These are phyloP conservation scores for Tuber magnatum DNA, from an alignment of 495 filamentous ascomycete genomes.

Conservation along the genomic window DNA sequence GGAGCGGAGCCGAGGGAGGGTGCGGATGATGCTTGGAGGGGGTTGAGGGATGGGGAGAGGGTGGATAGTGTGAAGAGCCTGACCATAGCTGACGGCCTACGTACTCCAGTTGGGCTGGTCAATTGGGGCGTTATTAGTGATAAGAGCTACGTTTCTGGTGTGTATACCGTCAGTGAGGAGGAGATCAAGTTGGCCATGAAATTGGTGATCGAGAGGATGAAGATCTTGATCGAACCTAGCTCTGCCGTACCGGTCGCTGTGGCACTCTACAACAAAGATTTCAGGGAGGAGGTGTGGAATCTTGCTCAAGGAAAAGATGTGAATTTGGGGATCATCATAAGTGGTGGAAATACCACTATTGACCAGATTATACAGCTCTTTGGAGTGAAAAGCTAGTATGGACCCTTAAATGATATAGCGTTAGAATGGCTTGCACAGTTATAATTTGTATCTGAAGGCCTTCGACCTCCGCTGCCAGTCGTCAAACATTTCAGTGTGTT, in stretches of 20 bases:
- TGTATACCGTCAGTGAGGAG: conserved; percentile 72
- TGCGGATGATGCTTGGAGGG: conserved; percentile 71
- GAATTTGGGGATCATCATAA: conserved; percentile 82
- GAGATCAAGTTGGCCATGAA: conserved; percentile 72
- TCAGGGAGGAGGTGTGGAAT: conserved; percentile 50
- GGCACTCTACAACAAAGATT: conserved; percentile 77
- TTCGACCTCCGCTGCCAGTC: neutral
- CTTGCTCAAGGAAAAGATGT: conserved; percentile 16
- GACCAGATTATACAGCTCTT: conserved; percentile 67
- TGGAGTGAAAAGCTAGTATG: conserved; percentile 27
- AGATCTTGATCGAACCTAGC: conserved; percentile 86
- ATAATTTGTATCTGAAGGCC: neutral
- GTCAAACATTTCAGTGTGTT: neutral
- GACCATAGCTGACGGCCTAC: conserved; percentile 84
- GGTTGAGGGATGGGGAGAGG: conserved; percentile 55
- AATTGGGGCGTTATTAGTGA: conserved; percentile 81
- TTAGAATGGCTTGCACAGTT: neutral
- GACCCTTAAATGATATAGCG: neutral
- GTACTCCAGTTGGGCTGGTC: conserved; percentile 70
- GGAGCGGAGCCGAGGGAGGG: conserved; percentile 86
- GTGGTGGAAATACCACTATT: conserved; percentile 83
- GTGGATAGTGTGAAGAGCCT: conserved; percentile 61
- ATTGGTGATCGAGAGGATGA: conserved; percentile 80
- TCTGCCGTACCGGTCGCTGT: conserved; percentile 78
- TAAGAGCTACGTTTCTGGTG: conserved; percentile 57